Percentiles rank a stretch among this genome's conserved stretches.
Conservation (phyloP, 1,284 basidiomycete genomes). For the Hemileia vastatrix region DNA sequence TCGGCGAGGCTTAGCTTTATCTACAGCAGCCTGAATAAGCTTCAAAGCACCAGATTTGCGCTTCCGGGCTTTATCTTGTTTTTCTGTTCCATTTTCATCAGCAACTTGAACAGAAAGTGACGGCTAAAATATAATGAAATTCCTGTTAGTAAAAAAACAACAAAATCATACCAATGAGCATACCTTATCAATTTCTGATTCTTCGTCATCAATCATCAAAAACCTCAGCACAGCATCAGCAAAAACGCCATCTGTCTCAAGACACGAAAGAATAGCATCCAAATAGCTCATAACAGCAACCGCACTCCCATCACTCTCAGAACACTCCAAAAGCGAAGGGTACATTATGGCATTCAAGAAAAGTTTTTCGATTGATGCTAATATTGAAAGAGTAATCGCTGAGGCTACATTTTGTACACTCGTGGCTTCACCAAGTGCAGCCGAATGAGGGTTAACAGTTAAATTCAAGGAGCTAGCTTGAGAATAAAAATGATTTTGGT, state of each 20-base stretch:
- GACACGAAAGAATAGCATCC: conserved; percentile 69
- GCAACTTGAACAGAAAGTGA: conserved; percentile 4
- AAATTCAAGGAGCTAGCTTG: background rate
- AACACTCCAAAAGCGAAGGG: conserved; percentile 86
- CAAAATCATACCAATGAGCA: too few relatives aligned
- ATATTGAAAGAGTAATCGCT: conserved; percentile 51
- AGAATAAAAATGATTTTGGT: conserved; percentile 49
- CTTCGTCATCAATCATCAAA: conserved; percentile 70
- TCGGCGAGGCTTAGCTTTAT: conserved; percentile 14
- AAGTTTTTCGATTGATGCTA: conserved; percentile 70
- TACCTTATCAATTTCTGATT: too few relatives aligned
- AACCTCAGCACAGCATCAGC: conserved; percentile 64
- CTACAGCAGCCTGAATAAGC: conserved; percentile 59
- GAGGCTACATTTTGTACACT: conserved; percentile 23
- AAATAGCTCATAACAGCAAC: conserved; percentile 96
- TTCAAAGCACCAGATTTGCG: conserved; percentile 76
- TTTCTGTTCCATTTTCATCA: background rate
- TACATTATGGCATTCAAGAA: conserved; percentile 89
- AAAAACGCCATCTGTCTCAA: conserved; percentile 58
- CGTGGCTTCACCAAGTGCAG: background rate
- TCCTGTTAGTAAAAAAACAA: too few relatives aligned
- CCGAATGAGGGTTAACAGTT: background rate
- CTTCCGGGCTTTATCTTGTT: conserved; percentile 45
- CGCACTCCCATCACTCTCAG: conserved; percentile 80
- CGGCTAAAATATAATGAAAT: background rate